Evolutionary conservation across 345 rosid species (phyloP).

Genomic region (Populus simonii): DNA sequence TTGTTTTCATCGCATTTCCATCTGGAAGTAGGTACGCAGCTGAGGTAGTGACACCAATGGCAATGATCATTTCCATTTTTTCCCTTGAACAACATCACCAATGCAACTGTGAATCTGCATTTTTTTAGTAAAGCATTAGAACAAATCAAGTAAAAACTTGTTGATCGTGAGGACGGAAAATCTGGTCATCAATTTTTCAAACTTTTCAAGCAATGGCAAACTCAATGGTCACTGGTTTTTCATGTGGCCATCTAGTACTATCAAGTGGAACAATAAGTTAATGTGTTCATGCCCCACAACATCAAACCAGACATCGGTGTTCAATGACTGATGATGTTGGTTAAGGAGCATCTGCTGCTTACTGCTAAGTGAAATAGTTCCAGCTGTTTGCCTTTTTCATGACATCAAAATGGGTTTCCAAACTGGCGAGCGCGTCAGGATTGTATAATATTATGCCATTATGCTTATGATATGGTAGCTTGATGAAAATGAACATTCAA

Average conservation of each 20-base stretch:
- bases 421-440: neutral
- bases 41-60: conserved; percentile 33
- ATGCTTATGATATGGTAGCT: neutral
- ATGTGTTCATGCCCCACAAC: conserved; percentile 16
- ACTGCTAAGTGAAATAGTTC: neutral
- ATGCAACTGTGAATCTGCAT: conserved; percentile 22
- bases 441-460: neutral
- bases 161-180: neutral
- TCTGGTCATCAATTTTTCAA: neutral
- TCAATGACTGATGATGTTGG: neutral
- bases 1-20: conserved; percentile 23
- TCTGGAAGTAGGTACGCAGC: conserved; percentile 27
- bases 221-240: neutral
- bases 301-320: neutral
- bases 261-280: neutral
- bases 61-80: conserved; percentile 27
- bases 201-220: neutral
- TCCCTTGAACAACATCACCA: conserved; percentile 33
- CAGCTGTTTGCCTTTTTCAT: conserved; percentile 21
- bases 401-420: conserved; percentile 15
- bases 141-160: neutral
- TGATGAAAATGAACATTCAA: neutral
- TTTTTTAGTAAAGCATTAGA: neutral
- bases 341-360: neutral
- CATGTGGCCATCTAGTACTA: neutral